phyloP scores from a whole-genome alignment of 352 stramenopile genomes.

The Phytopythium mirpurense region DNA sequence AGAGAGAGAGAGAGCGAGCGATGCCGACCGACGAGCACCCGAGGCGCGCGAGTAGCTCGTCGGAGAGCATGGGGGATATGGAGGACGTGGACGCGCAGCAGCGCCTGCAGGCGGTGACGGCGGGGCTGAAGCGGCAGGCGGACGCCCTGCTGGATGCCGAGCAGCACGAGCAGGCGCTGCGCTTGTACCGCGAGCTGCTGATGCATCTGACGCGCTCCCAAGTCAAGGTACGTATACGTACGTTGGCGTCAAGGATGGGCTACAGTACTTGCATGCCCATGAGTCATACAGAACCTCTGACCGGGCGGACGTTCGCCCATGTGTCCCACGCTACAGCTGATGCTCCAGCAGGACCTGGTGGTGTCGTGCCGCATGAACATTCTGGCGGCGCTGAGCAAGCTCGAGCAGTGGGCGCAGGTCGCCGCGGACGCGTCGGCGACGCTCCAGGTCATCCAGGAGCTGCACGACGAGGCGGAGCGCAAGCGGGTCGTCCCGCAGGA shows the following conservation, averaged over 20 bases:
- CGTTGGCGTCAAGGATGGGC: too few species aligned
- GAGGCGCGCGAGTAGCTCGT: neutral
- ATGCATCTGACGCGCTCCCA: conserved; percentile 69
- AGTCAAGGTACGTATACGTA: conserved; percentile 51
- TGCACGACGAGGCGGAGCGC: conserved; percentile 25
- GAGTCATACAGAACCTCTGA: too few species aligned
- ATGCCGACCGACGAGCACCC: conserved; percentile 23
- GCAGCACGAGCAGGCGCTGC: conserved; percentile 46
- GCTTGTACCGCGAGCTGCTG: conserved; percentile 62
- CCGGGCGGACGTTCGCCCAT: too few species aligned
- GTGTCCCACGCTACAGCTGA: too few species aligned
- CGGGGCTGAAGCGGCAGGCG: conserved; percentile 58
- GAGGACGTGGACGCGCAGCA: conserved; percentile 42
- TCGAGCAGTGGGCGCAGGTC: conserved; percentile 46
- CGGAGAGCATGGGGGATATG: too few species aligned
- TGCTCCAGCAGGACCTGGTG: conserved; percentile 45
- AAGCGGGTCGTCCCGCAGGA: conserved; percentile 16
- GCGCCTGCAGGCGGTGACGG: conserved; percentile 29
- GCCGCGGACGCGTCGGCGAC: conserved; percentile 38
- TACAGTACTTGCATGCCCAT: too few species aligned
- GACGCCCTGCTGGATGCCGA: conserved; percentile 56
- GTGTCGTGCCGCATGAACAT: conserved; percentile 72
- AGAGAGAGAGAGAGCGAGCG: too few species aligned
- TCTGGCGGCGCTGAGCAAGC: conserved; percentile 48
- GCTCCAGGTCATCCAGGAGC: conserved; percentile 38